Evolutionary conservation across 2,329 filamentous ascomycete genomes (phyloP).

Genomic region (Beauveria sp.): DNA sequence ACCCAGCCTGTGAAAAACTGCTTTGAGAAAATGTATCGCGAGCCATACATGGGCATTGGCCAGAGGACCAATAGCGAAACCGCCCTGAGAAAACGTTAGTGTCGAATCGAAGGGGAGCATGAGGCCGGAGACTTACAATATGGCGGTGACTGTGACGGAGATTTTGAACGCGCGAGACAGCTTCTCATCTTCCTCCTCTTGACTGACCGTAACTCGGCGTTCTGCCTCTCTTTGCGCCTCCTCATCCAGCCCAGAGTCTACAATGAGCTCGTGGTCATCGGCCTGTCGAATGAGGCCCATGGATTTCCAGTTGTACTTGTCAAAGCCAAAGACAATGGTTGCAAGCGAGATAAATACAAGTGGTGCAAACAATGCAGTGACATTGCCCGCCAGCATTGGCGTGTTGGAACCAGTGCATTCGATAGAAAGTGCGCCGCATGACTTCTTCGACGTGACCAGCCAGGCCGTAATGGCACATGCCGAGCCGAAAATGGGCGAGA

Average conservation of each 20-base stretch:
- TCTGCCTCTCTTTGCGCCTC: conserved; percentile 18
- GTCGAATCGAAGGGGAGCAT: background rate
- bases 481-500: conserved; percentile 61
- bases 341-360: conserved; percentile 67
- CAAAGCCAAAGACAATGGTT: conserved; percentile 49
- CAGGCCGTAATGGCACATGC: conserved; percentile 61
- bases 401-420: conserved; percentile 72
- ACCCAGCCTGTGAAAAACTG: conserved; percentile 70
- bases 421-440: conserved; percentile 63
- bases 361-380: conserved; percentile 67
- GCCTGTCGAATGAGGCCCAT: conserved; percentile 74
- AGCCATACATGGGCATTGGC: conserved; percentile 89
- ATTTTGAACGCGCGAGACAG: conserved; percentile 46
- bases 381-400: conserved; percentile 81
- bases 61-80: conserved; percentile 70
- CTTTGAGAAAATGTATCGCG: conserved; percentile 55
- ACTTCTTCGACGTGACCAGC: conserved; percentile 64
- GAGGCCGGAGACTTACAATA: conserved; percentile 19
- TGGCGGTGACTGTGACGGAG: conserved; percentile 27
- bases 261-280: conserved; percentile 67
- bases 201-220: conserved; percentile 7
- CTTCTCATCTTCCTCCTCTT: conserved; percentile 39
- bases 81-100: conserved; percentile 31
- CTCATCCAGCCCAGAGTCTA: conserved; percentile 43
- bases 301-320: conserved; percentile 78